phyloP scores from a whole-genome alignment of 768 basidiomycete genomes.

The Porphyrellus cyaneotinctus region DNA sequence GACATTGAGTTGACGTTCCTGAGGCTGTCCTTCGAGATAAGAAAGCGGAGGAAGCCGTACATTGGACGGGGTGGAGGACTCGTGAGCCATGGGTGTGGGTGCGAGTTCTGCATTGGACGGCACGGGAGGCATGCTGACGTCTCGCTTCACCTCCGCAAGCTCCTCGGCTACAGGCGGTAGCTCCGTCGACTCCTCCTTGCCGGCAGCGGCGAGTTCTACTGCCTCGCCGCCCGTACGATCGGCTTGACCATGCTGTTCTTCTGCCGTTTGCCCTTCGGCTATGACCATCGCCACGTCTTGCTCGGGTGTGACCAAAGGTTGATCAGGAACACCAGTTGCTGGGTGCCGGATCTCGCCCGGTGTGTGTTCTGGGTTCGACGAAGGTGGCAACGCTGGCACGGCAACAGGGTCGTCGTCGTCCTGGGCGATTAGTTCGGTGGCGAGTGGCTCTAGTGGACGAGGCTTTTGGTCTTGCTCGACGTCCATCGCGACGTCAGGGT shows the following conservation, averaged over 20 bases:
- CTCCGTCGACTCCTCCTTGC: slow-evolving; percentile 8
- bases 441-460: not conserved
- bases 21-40: slow-evolving; percentile 24
- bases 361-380: slow-evolving; percentile 12
- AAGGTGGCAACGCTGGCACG: not conserved
- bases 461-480: slow-evolving; percentile 16
- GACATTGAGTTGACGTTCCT: slow-evolving; percentile 52
- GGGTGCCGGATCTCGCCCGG: not conserved
- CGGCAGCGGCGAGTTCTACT: not conserved
- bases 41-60: slow-evolving; percentile 21
- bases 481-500: slow-evolving; percentile 19
- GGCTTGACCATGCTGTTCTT: slow-evolving; percentile 10
- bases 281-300: slow-evolving; percentile 25
- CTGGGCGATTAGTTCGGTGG: not conserved
- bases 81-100: slow-evolving; percentile 10
- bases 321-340: slow-evolving; percentile 18
- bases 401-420: not conserved
- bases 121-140: slow-evolving; percentile 25
- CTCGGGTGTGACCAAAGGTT: slow-evolving; percentile 19
- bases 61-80: slow-evolving; percentile 5
- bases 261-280: slow-evolving; percentile 15
- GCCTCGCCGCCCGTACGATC: slow-evolving; percentile 6
- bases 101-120: slow-evolving; percentile 10
- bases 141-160: slow-evolving; percentile 15
- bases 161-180: slow-evolving; percentile 10